Evolutionary conservation across 176 grass and related monocot species (phyloP).

Genomic region (Triticum urartu): DNA sequence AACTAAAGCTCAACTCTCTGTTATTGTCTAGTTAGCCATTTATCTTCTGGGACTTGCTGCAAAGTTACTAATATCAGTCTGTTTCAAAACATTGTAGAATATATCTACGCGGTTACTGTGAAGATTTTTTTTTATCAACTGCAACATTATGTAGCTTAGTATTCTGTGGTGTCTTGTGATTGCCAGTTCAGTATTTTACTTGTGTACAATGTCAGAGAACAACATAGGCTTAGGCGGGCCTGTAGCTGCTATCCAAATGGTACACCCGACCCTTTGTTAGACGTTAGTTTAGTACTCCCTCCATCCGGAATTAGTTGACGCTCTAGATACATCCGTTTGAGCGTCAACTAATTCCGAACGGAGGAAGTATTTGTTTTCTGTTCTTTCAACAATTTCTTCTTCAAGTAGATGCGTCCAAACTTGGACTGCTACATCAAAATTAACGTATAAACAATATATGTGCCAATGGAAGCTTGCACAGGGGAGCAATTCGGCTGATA

Average conservation of each 20-base stretch:
- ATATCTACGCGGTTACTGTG: background rate
- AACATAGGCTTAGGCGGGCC: background rate
- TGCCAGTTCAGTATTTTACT: background rate
- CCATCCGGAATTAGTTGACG: too few species aligned
- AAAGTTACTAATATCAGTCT: conserved; percentile 1
- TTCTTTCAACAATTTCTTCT: background rate
- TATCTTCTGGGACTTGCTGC: conserved; percentile 4
- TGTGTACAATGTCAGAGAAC: conserved; percentile 3
- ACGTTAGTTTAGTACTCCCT: background rate
- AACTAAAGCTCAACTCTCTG: background rate
- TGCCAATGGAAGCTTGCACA: background rate
- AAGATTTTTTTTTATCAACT: background rate
- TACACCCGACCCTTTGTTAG: background rate
- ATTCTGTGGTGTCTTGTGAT: background rate
- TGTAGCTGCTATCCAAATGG: background rate
- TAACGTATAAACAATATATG: background rate
- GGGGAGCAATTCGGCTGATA: background rate
- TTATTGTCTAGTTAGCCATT: background rate
- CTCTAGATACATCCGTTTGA: too few species aligned
- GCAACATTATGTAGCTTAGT: background rate
- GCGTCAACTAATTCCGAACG: too few species aligned
- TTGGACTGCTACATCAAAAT: background rate
- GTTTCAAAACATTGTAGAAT: background rate
- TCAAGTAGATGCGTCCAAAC: background rate
- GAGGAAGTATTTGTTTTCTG: background rate